Evolutionary conservation across 2,329 filamentous ascomycete genomes (phyloP).

Genomic region (Graphilbum sp.): DNA sequence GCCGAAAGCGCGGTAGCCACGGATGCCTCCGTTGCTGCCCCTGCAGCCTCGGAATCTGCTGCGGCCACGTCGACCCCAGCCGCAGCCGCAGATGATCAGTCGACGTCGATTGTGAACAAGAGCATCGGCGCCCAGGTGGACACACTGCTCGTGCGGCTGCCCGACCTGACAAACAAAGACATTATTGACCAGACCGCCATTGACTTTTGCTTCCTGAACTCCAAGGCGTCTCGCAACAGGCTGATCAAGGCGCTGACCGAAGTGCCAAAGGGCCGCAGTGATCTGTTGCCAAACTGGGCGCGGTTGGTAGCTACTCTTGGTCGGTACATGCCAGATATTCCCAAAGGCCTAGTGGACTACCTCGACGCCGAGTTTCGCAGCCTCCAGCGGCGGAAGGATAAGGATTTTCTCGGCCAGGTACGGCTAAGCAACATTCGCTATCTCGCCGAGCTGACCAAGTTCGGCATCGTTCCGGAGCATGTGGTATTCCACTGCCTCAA

Average conservation of each 20-base stretch:
- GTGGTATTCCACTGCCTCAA: conserved; percentile 98
- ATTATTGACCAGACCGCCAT: conserved; percentile 81
- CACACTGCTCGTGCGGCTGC: conserved; percentile 70
- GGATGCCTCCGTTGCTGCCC: background rate
- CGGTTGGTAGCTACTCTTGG: conserved; percentile 84
- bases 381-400: conserved; percentile 88
- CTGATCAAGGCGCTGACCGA: conserved; percentile 87
- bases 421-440: conserved; percentile 94
- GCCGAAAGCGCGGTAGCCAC: conserved; percentile 6
- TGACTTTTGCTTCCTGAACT: conserved; percentile 97
- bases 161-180: conserved; percentile 83
- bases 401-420: conserved; percentile 91
- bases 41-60: background rate
- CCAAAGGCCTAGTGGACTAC: conserved; percentile 78
- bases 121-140: conserved; percentile 96
- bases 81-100: conserved; percentile 53
- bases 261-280: conserved; percentile 82
- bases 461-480: conserved; percentile 93
- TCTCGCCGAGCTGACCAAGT: conserved; percentile 91
- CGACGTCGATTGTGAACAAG: conserved; percentile 91
- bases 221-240: conserved; percentile 89
- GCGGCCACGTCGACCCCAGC: background rate
- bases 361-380: conserved; percentile 95
- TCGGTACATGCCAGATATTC: conserved; percentile 87
- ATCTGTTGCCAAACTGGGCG: conserved; percentile 83